Conservation (phyloP, 1,284 basidiomycete genomes). For the Earliella scabrosa region DNA sequence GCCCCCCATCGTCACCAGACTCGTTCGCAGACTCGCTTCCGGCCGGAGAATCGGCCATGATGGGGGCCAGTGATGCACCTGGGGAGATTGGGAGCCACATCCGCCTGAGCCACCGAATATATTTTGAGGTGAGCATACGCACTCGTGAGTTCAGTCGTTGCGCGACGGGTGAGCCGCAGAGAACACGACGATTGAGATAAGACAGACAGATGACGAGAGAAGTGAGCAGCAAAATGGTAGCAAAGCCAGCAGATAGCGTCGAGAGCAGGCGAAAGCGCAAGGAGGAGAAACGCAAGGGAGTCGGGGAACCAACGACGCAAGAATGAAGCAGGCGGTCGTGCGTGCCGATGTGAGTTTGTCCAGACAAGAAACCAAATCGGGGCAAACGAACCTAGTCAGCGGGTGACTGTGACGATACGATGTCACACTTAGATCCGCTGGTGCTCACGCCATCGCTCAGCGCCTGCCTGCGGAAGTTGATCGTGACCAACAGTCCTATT, state of each 20-base stretch:
- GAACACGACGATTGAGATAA: constrained; percentile 15
- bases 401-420: constrained; percentile 33
- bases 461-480: neutral
- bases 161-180: neutral
- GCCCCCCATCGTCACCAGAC: constrained; percentile 57
- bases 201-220: neutral
- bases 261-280: neutral
- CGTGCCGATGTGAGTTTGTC: constrained; percentile 33
- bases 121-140: neutral
- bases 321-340: constrained; percentile 12
- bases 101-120: neutral
- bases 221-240: neutral
- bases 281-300: neutral
- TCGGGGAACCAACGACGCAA: constrained; percentile 2
- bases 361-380: constrained; percentile 40
- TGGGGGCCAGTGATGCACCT: neutral
- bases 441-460: constrained; percentile 23
- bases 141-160: neutral
- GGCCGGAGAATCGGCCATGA: constrained; percentile 41
- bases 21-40: constrained; percentile 50
- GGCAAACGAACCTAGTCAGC: constrained; percentile 37
- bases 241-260: neutral
- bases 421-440: constrained; percentile 26
- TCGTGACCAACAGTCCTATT: neutral
- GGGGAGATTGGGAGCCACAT: neutral